Conservation (phyloP, 768 basidiomycete species). For the Podaxis mareebaensis region DNA sequence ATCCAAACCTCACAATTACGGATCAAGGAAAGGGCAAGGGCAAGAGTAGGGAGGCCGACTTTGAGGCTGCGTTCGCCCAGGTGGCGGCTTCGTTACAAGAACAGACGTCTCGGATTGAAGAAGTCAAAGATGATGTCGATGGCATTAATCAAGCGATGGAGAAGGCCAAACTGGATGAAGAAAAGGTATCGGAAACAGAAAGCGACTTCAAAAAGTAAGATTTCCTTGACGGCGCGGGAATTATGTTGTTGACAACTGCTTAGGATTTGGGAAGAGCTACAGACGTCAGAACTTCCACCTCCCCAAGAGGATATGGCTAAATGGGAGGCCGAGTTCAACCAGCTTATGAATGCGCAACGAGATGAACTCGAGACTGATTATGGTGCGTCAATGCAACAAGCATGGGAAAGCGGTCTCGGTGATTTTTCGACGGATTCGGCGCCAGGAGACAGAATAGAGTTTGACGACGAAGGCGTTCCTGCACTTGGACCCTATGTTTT, state of each 20-base stretch:
- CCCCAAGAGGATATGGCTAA: constrained; percentile 65
- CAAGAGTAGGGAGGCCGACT: constrained; percentile 75
- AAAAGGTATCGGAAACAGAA: constrained; percentile 24
- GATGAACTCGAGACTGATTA: constrained; percentile 65
- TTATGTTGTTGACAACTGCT: constrained; percentile 8
- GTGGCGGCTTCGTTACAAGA: constrained; percentile 48
- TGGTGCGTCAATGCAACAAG: constrained; percentile 58
- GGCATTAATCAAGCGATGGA: constrained; percentile 48
- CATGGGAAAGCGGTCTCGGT: constrained; percentile 61
- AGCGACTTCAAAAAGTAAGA: constrained; percentile 57
- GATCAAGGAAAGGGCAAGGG: constrained; percentile 68
- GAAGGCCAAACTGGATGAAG: constrained; percentile 33
- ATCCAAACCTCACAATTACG: constrained; percentile 23
- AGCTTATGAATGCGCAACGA: constrained; percentile 68
- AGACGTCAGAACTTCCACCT: constrained; percentile 57
- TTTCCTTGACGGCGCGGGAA: neutral
- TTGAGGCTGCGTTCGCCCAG: constrained; percentile 83
- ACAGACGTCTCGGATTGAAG: constrained; percentile 36
- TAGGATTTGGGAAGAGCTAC: constrained; percentile 66
- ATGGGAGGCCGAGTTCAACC: constrained; percentile 85
- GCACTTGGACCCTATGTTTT: constrained; percentile 72
- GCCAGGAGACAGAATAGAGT: constrained; percentile 33
- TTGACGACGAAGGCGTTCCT: constrained; percentile 77
- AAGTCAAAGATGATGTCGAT: constrained; percentile 46
- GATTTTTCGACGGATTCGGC: constrained; percentile 37